Evolutionary conservation across 2,329 filamentous ascomycete genomes (phyloP).

Genomic region (Hymenoscyphus repandus): DNA sequence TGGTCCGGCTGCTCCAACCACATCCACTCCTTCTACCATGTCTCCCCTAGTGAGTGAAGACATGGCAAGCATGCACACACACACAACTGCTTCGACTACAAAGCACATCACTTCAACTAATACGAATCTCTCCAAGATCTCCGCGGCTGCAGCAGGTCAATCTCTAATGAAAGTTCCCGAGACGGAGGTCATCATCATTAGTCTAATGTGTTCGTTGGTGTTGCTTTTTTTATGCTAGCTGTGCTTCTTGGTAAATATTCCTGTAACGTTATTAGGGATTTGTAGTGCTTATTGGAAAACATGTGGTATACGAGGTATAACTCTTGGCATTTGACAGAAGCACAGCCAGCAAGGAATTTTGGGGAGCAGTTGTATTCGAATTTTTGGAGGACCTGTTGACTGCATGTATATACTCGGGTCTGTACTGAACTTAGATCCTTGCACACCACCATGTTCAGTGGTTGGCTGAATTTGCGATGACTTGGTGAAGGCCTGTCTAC

Average conservation of each 20-base stretch:
- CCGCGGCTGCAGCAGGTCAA: not conserved
- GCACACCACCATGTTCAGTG: too few relatives aligned
- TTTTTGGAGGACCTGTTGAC: too few relatives aligned
- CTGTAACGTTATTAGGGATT: conserved; percentile 4
- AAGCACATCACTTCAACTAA: not conserved
- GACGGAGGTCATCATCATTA: conserved; percentile 10
- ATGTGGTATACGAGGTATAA: too few relatives aligned
- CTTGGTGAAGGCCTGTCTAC: too few relatives aligned
- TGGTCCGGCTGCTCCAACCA: not conserved
- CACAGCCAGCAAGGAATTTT: too few relatives aligned
- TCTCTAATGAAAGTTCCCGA: not conserved
- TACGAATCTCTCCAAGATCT: not conserved
- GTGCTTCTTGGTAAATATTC: conserved; percentile 11
- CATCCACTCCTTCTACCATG: not conserved
- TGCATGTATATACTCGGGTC: too few relatives aligned
- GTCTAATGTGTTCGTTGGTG: conserved; percentile 10
- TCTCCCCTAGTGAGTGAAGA: too few relatives aligned
- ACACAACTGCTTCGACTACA: not conserved
- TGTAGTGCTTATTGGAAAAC: conserved; percentile 4
- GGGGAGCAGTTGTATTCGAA: too few relatives aligned
- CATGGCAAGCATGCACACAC: not conserved
- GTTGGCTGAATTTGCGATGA: too few relatives aligned
- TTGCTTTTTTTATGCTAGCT: conserved; percentile 20
- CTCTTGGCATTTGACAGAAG: too few relatives aligned
- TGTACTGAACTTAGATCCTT: too few relatives aligned